These are phyloP conservation scores for Leucosporidium scottii DNA, from an alignment of 768 basidiomycete species.

Conservation along the genomic window DNA sequence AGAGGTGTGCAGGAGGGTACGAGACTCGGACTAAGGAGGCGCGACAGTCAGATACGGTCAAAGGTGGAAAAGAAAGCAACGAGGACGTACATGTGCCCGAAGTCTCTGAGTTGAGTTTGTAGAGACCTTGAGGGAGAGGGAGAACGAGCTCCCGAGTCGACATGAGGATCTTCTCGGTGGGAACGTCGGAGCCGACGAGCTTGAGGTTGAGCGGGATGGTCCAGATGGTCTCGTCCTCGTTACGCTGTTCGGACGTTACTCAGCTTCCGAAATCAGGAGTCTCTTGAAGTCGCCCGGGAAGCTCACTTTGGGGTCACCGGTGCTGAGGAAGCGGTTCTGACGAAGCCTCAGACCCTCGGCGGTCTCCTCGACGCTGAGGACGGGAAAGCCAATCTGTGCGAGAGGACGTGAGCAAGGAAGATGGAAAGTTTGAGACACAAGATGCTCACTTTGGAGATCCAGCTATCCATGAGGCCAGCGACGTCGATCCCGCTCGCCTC, in stretches of 20 bases:
- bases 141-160: slow-evolving; percentile 47
- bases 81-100: slow-evolving; percentile 55
- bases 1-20: slow-evolving; percentile 72
- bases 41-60: neutral
- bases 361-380: slow-evolving; percentile 75
- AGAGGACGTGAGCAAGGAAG: neutral
- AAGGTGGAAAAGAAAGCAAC: no score
- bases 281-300: no score
- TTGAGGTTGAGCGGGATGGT: slow-evolving; percentile 62
- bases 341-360: slow-evolving; percentile 64
- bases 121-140: slow-evolving; percentile 48
- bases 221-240: slow-evolving; percentile 88
- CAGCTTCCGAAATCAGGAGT: no score
- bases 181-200: neutral
- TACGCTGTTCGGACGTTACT: slow-evolving; percentile 45
- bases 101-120: slow-evolving; percentile 85
- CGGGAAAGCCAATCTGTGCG: slow-evolving; percentile 62
- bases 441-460: slow-evolving; percentile 70
- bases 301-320: slow-evolving; percentile 37
- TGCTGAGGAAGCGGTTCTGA: slow-evolving; percentile 91
- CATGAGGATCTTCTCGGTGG: slow-evolving; percentile 44
- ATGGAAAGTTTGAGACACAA: no score
- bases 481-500: slow-evolving; percentile 68
- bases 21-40: slow-evolving; percentile 53
- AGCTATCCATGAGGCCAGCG: slow-evolving; percentile 75